Percentiles rank a stretch among this genome's conserved stretches.
phyloP scores from a whole-genome alignment of 1,284 basidiomycete genomes.

The Austropuccinia psidii region DNA sequence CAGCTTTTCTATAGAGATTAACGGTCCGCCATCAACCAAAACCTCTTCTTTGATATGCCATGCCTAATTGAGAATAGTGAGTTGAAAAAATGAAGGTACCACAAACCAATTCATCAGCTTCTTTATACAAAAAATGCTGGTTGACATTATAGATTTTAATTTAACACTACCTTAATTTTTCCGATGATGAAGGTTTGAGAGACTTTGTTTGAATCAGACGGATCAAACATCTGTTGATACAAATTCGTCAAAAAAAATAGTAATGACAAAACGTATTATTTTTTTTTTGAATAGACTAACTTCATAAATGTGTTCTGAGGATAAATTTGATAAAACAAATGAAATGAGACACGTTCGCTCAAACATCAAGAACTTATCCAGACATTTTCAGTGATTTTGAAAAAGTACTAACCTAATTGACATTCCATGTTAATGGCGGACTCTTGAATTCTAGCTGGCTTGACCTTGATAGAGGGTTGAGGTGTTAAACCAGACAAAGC shows the following conservation, averaged over 20 bases:
- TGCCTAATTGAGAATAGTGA: slow-evolving; percentile 11
- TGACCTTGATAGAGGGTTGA: slow-evolving; percentile 57
- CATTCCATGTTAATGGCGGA: slow-evolving; percentile 47
- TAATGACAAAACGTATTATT: neutral
- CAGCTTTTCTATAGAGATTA: slow-evolving; percentile 22
- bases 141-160: neutral
- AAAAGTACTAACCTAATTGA: slow-evolving; percentile 20
- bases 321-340: no score
- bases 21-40: slow-evolving; percentile 7
- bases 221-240: slow-evolving; percentile 21
- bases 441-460: slow-evolving; percentile 61
- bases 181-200: slow-evolving; percentile 22
- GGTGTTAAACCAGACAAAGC: slow-evolving; percentile 61
- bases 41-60: slow-evolving; percentile 24
- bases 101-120: neutral
- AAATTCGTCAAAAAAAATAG: neutral
- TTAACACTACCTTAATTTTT: slow-evolving; percentile 20
- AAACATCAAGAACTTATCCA: no score
- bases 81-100: no score
- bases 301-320: slow-evolving; percentile 11
- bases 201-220: neutral
- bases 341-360: no score
- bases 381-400: no score
- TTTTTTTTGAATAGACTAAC: neutral
- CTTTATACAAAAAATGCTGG: neutral